Evolutionary conservation across 257 asterid species (phyloP), one percentile per base, ranked within the genome.

Genomic region (Nicotiana otophora): DNA sequence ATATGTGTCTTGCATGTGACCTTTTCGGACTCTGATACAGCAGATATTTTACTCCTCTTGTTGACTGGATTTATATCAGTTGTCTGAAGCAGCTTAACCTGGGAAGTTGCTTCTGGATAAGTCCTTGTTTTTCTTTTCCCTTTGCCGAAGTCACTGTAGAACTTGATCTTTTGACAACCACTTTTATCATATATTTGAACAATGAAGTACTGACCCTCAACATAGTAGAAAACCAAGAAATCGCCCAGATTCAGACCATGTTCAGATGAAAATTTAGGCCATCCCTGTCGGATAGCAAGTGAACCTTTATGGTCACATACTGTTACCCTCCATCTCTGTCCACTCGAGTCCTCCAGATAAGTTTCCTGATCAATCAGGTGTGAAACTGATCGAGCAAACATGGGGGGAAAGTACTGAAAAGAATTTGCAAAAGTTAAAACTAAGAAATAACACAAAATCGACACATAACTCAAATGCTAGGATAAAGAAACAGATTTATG

Each of bases 351-450:
- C 90, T 91, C 93, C 55, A 95, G 82, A 74, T 77, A 39, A 42
- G 81, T 85, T 86, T 86, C 83, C 83, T 80, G 46, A 81, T 81
- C 86, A 23, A 63, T 83, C 85, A 88, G 84, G 85, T 82, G 68
- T 53, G 58, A 14, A 82, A 86, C 74, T 15, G n/a, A 57, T 57
- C 74, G 63, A 55, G 83, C 90, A 85, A 89, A 87, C 53, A 4
- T 51, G 53, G 93, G 93, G 72, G 98, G 98, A 83, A 92, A 70
- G 85, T 54, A 85, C 98, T 95, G 92, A 89, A 85, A 84, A 60
- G 83, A 19, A 83, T 61, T 33, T 30, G 76, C 42, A 81, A 84
- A 58, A 33, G 20, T 51, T 75, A 75, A 26, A 75, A 75, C 63
- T 26, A 51, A 75, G 46, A 75, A 26, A 4, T 75, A 28, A 77